A percentile compares a stretch with the other conserved stretches of the same genome.
phyloP scores from a whole-genome alignment of 208 protist species.

The Leishmania tropica region DNA sequence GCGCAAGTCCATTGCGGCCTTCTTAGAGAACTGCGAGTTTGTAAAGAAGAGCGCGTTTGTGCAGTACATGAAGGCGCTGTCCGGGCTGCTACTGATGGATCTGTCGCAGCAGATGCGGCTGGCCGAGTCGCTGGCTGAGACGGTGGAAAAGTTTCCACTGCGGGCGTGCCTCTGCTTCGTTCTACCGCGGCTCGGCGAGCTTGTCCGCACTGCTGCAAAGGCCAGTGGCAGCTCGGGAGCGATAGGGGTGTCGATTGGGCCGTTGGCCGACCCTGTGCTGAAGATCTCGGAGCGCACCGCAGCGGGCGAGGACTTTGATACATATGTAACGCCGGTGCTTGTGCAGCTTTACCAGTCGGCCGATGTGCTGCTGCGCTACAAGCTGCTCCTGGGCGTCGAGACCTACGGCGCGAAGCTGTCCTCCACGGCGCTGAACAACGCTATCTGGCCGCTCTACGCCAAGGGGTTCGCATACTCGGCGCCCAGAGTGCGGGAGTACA shows the following conservation, averaged over 20 bases:
- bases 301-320: conserved; percentile 55
- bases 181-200: conserved; percentile 55
- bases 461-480: conserved; percentile 64
- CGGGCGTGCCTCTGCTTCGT: conserved; percentile 60
- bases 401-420: conserved; percentile 56
- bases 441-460: conserved; percentile 75
- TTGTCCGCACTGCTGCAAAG: conserved; percentile 54
- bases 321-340: conserved; percentile 58
- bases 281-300: conserved; percentile 45
- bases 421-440: conserved; percentile 36
- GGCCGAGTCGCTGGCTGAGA: conserved; percentile 49
- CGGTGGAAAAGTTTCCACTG: conserved; percentile 57
- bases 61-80: conserved; percentile 52
- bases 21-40: conserved; percentile 62
- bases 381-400: conserved; percentile 57
- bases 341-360: conserved; percentile 58
- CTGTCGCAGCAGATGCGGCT: conserved; percentile 54
- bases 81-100: conserved; percentile 76
- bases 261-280: conserved; percentile 65
- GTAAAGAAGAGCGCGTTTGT: conserved; percentile 68
- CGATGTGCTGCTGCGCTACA: conserved; percentile 68
- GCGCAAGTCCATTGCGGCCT: conserved; percentile 43
- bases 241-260: conserved; percentile 22
- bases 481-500: conserved; percentile 76
- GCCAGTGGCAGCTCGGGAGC: conserved; percentile 12